phyloP scores from a whole-genome alignment of 805 yeast genomes.

The Dipodascus albidus region DNA sequence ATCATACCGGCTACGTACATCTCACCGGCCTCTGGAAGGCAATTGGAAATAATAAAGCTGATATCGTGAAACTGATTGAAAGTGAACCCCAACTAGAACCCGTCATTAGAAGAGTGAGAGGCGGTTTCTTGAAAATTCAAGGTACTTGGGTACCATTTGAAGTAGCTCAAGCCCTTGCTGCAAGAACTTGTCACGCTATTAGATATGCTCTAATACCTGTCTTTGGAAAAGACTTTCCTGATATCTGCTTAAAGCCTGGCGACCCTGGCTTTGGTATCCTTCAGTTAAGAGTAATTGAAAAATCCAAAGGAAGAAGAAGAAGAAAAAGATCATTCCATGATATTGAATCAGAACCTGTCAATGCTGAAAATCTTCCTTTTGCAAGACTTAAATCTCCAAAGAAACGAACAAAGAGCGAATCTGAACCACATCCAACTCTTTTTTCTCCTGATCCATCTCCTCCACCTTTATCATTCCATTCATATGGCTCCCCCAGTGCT shows the following conservation, averaged over 20 bases:
- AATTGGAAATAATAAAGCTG: conserved; percentile 49
- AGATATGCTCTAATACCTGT: conserved; percentile 67
- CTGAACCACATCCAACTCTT: background rate
- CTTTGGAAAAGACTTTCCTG: conserved; percentile 63
- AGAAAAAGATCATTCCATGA: background rate
- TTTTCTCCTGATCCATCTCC: background rate
- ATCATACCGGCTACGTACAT: conserved; percentile 74
- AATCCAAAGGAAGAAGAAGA: background rate
- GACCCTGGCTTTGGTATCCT: conserved; percentile 59
- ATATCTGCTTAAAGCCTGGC: conserved; percentile 44
- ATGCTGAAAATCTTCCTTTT: background rate
- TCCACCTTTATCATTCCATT: background rate
- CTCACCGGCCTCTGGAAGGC: conserved; percentile 84
- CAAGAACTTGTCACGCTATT: conserved; percentile 66
- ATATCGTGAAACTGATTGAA: conserved; percentile 61
- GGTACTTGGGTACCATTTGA: conserved; percentile 85
- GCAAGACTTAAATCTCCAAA: background rate
- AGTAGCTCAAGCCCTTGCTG: conserved; percentile 55
- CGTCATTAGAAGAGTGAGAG: conserved; percentile 63
- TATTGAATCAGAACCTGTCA: background rate
- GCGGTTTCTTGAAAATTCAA: conserved; percentile 85
- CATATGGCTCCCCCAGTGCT: background rate
- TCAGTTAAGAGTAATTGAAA: conserved; percentile 20
- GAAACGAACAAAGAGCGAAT: background rate
- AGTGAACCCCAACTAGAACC: conserved; percentile 50